A percentile compares a stretch with the other conserved stretches of the same genome.
phyloP scores from a whole-genome alignment of 2,329 filamentous ascomycete genomes.

The Trichophaea hybrida region DNA sequence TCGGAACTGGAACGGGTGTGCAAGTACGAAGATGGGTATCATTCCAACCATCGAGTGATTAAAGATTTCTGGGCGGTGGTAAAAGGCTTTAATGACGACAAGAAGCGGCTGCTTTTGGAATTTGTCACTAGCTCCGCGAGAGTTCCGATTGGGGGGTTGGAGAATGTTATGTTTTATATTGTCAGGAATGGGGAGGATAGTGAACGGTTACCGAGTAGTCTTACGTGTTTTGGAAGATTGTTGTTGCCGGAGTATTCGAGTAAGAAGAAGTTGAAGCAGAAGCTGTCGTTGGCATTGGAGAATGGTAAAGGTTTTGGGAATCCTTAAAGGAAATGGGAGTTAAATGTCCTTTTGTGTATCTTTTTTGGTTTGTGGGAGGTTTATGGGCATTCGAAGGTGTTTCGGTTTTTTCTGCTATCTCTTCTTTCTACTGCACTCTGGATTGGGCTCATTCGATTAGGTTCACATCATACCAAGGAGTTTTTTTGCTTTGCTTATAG shows the following conservation, averaged over 20 bases:
- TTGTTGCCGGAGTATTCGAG: slow-evolving; percentile 69
- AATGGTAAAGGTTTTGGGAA: slow-evolving; percentile 75
- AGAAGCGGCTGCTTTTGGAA: slow-evolving; percentile 66
- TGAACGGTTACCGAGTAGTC: slow-evolving; percentile 58
- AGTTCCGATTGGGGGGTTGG: slow-evolving; percentile 72
- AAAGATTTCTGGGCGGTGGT: slow-evolving; percentile 76
- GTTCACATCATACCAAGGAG: too few species aligned
- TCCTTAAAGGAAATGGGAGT: neutral
- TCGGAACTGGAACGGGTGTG: slow-evolving; percentile 54
- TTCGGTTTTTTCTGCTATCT: too few species aligned
- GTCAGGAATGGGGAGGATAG: slow-evolving; percentile 56
- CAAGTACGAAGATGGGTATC: slow-evolving; percentile 68
- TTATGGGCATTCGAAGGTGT: too few species aligned
- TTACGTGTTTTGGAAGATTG: slow-evolving; percentile 85
- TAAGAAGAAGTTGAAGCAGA: slow-evolving; percentile 49
- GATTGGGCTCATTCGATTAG: too few species aligned
- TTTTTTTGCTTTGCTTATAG: too few species aligned
- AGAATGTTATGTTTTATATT: slow-evolving; percentile 68
- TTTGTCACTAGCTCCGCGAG: slow-evolving; percentile 92
- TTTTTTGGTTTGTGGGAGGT: too few species aligned
- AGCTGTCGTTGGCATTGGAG: slow-evolving; percentile 71
- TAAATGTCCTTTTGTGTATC: too few species aligned
- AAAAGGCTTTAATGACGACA: slow-evolving; percentile 47
- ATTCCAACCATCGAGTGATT: slow-evolving; percentile 53
- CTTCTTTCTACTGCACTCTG: too few species aligned